Conservation (phyloP, 768 basidiomycete species). For the Amanita molliuscula region DNA sequence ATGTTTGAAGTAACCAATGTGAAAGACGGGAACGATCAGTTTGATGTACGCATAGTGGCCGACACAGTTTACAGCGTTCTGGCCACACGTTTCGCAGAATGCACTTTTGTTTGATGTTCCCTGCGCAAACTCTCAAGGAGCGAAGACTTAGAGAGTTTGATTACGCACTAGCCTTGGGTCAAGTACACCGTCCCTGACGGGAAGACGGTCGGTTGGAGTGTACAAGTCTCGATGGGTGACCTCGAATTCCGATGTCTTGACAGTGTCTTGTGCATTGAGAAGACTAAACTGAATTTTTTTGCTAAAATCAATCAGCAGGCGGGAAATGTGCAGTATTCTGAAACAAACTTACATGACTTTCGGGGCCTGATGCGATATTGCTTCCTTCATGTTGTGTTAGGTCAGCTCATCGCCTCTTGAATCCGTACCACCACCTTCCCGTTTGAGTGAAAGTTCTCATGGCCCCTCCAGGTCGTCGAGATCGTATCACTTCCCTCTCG, state of each 20-base stretch:
- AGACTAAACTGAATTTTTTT: slow-evolving; percentile 96
- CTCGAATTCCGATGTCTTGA: slow-evolving; percentile 93
- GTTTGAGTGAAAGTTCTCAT: too few relatives aligned
- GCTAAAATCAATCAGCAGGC: slow-evolving; percentile 29
- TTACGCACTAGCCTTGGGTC: slow-evolving; percentile 76
- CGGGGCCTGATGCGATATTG: slow-evolving; percentile 67
- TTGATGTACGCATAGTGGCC: slow-evolving; percentile 99
- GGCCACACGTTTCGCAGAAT: slow-evolving; percentile 92
- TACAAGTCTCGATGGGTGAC: slow-evolving; percentile 91
- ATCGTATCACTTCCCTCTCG: too few relatives aligned
- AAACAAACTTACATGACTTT: slow-evolving; percentile 61
- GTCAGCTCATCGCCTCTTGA: too few relatives aligned
- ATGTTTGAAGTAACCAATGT: slow-evolving; percentile 97
- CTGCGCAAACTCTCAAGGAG: slow-evolving; percentile 27
- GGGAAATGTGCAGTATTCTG: neutral
- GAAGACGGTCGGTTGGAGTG: slow-evolving; percentile 69
- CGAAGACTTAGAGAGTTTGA: neutral
- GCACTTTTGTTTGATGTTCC: slow-evolving; percentile 91
- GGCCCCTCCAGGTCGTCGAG: too few relatives aligned
- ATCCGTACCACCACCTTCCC: too few relatives aligned
- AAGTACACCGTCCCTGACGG: slow-evolving; percentile 86
- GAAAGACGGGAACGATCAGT: slow-evolving; percentile 92
- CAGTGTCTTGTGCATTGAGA: slow-evolving; percentile 89
- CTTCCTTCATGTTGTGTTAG: slow-evolving; percentile 67
- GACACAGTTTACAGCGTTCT: slow-evolving; percentile 87